Percentiles rank a stretch among this genome's conserved stretches.
phyloP scores from a whole-genome alignment of 768 basidiomycete genomes.

The Leccinum pellstonianum region DNA sequence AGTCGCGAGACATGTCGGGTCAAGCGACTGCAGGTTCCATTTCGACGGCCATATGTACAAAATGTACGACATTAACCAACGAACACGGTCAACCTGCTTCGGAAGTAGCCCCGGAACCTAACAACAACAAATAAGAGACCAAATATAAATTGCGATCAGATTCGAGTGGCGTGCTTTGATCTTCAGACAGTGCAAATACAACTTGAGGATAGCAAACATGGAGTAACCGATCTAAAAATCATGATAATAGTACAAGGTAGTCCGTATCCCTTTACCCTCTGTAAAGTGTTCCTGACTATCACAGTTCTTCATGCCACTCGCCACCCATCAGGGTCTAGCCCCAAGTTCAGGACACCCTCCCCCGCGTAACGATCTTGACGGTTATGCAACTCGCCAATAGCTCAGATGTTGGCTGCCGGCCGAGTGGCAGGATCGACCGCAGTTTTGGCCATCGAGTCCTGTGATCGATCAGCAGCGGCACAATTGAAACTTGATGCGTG shows the following conservation, averaged over 20 bases:
- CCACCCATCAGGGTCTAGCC: not conserved
- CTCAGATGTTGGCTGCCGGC: not conserved
- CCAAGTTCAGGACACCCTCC: constrained; percentile 17
- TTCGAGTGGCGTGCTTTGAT: not conserved
- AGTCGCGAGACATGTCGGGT: constrained; percentile 63
- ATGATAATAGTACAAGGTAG: not conserved
- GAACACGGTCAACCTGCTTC: constrained; percentile 18
- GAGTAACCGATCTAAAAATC: not conserved
- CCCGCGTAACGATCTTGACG: constrained; percentile 12
- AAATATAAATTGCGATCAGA: not conserved
- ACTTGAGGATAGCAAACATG: not conserved
- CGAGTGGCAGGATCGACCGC: not conserved
- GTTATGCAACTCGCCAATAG: constrained; percentile 10
- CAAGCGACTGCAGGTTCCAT: constrained; percentile 65
- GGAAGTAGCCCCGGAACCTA: constrained; percentile 10
- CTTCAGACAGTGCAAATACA: not conserved
- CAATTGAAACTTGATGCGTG: not conserved
- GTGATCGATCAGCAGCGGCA: not conserved
- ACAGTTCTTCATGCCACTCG: not conserved
- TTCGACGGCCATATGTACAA: constrained; percentile 71
- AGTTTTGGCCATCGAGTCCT: not conserved
- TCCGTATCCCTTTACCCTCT: not conserved
- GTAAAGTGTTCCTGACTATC: too few relatives aligned
- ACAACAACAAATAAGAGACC: constrained; percentile 15
- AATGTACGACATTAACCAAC: constrained; percentile 12